Base-by-base conservation (phyloP, 2,329 filamentous ascomycete species). In the Penicillium sp. region DNA sequence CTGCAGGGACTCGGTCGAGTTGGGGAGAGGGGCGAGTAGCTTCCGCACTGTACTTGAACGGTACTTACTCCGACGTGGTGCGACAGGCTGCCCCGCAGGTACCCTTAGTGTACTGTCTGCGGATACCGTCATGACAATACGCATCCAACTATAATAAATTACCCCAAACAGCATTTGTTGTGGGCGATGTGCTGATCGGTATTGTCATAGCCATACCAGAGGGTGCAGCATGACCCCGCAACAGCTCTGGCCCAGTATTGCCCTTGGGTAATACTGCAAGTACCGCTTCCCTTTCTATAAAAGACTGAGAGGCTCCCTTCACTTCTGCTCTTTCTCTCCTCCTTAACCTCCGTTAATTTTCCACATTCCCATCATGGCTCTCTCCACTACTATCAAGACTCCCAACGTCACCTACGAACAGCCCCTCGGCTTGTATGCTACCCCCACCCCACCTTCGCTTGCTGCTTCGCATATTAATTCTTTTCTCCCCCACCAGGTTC, bases 401-500 rank as follows among this genome's bases (percentile, higher is more conserved):
- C 72, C 73, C 45, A 69, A 65, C 55, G 58, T 71, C 64, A 72
- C 71, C 54, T 76, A 75, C 51, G 74, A 76, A 56, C 74, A 76
- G 65, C 74, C 74, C 10, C 63, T 71, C 13, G 74, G 74, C 60
- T 61, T 76, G 67, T 76, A 69, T 26, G 69, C 46, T 24, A 28
- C 37, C 28, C 34, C 16, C 23, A 13, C 5, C 19, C 14, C 46
- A 46, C 36, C 23, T 33, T 26, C 21, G 21, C 7, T 23, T 29
- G n/a, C n/a, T n/a, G n/a, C n/a, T n/a, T n/a, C n/a, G n/a, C n/a
- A n/a, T n/a, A n/a, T 26, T 23, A 16, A 33, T 23, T 13, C 13
- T 45, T 26, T 28, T 23, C 14, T 47, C 18, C n/a, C 13, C 40
- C 89, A 10, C 5, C 16, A 97, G 77, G 61, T 65, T 65, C 62